Evolutionary conservation across 139 green algal genomes (phyloP).

Genomic region (Micractinium sp.): DNA sequence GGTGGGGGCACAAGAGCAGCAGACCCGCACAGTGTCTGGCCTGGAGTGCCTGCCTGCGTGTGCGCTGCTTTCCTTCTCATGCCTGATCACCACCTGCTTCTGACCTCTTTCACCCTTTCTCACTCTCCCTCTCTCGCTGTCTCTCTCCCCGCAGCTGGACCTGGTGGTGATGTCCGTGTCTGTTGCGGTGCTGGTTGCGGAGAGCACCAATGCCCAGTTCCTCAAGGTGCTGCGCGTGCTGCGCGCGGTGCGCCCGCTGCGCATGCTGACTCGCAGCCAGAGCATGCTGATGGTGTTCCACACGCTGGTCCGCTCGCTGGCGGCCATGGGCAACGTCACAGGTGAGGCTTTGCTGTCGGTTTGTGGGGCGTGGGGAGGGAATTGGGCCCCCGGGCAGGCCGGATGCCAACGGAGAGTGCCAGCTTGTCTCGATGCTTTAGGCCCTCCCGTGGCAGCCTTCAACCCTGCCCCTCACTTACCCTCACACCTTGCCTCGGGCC

Average conservation of each 20-base stretch:
- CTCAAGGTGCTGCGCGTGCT: conserved; percentile 70
- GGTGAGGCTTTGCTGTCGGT: background rate
- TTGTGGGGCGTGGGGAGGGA: background rate
- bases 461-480: background rate
- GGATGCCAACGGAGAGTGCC: background rate
- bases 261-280: conserved; percentile 28
- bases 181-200: conserved; percentile 45
- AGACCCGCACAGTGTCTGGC: background rate
- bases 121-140: background rate
- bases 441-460: background rate
- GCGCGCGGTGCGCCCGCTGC: conserved; percentile 69
- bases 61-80: background rate
- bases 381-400: no score
- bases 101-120: background rate
- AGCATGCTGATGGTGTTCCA: conserved; percentile 74
- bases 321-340: conserved; percentile 80
- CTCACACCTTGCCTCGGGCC: no score
- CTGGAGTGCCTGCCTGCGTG: background rate
- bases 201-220: conserved; percentile 26
- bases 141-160: conserved; percentile 63
- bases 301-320: conserved; percentile 69
- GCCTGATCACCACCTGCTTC: no score
- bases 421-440: background rate
- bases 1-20: background rate
- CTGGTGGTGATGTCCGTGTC: conserved; percentile 72